A percentile compares a stretch with the other conserved stretches of the same genome.
Conservation (phyloP, 768 basidiomycete species). For the Rhizopogon salebrosus region DNA sequence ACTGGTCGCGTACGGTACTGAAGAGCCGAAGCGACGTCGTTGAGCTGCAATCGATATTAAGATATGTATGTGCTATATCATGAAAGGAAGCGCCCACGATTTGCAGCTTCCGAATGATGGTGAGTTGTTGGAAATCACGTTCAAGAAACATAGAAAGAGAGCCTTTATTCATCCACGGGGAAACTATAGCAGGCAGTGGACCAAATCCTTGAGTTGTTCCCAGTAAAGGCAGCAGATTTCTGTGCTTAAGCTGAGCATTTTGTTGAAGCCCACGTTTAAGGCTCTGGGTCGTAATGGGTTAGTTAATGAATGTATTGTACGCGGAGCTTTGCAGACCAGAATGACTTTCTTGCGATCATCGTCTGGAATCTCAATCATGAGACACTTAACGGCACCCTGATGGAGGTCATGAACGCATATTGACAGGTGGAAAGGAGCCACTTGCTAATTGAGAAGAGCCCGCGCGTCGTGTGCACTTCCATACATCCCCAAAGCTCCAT, state of each 20-base stretch:
- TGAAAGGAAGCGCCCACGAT: constrained; percentile 5
- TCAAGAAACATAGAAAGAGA: constrained; percentile 10
- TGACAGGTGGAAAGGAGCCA: not conserved
- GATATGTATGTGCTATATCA: not conserved
- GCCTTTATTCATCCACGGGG: constrained; percentile 13
- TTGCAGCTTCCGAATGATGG: constrained; percentile 6
- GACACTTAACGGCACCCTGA: constrained; percentile 8
- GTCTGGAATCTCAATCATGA: not conserved
- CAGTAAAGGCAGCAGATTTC: constrained; percentile 15
- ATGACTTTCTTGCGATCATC: not conserved
- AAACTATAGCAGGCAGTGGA: constrained; percentile 15
- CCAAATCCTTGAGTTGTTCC: constrained; percentile 15
- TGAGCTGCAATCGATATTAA: not conserved
- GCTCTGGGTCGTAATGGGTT: constrained; percentile 4
- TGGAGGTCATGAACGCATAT: not conserved
- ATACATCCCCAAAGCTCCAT: too few relatives aligned
- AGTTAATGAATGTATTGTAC: not conserved
- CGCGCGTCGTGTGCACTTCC: not conserved
- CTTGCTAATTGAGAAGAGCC: not conserved
- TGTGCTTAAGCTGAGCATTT: constrained; percentile 13
- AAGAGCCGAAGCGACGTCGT: not conserved
- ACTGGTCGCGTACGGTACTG: not conserved
- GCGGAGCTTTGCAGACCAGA: too few relatives aligned
- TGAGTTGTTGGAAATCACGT: not conserved
- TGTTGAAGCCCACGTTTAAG: constrained; percentile 16